A percentile compares a stretch with the other conserved stretches of the same genome.
Evolutionary conservation across 2,329 filamentous ascomycete species (phyloP).

Genomic region (Botryotinia narcissicola): DNA sequence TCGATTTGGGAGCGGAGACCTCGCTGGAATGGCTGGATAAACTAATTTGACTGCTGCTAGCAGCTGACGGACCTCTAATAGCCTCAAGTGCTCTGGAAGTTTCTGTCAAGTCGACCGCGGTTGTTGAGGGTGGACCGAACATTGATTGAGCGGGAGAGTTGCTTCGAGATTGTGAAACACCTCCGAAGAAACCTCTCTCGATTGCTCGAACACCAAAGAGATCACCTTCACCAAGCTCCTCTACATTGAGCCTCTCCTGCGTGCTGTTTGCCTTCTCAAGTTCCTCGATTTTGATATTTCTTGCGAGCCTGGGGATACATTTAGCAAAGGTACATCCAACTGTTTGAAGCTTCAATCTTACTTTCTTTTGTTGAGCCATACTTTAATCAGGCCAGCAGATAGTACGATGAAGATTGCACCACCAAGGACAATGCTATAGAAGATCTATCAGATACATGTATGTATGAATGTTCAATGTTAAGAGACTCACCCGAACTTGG

Average conservation of each 20-base stretch:
- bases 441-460: not conserved
- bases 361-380: slow-evolving; percentile 18
- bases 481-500: slow-evolving; percentile 18
- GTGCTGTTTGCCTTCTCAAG: slow-evolving; percentile 13
- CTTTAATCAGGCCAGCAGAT: slow-evolving; percentile 1
- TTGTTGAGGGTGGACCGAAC: slow-evolving; percentile 11
- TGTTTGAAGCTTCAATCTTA: not conserved
- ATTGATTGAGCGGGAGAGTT: slow-evolving; percentile 20
- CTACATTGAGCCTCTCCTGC: slow-evolving; percentile 15
- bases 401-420: slow-evolving; percentile 7
- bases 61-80: not conserved
- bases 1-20: slow-evolving; percentile 3
- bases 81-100: not conserved
- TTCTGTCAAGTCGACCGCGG: not conserved
- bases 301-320: slow-evolving; percentile 12
- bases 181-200: slow-evolving; percentile 25
- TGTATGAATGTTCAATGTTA: not conserved
- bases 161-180: slow-evolving; percentile 25
- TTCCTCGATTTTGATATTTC: slow-evolving; percentile 19
- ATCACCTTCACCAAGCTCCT: slow-evolving; percentile 22
- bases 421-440: slow-evolving; percentile 14
- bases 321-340: not conserved
- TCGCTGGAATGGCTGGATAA: not conserved
- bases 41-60: not conserved
- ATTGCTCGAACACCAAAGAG: slow-evolving; percentile 28